Conservation (phyloP, 164 flowering plant species). For the Sextonia rubra region DNA sequence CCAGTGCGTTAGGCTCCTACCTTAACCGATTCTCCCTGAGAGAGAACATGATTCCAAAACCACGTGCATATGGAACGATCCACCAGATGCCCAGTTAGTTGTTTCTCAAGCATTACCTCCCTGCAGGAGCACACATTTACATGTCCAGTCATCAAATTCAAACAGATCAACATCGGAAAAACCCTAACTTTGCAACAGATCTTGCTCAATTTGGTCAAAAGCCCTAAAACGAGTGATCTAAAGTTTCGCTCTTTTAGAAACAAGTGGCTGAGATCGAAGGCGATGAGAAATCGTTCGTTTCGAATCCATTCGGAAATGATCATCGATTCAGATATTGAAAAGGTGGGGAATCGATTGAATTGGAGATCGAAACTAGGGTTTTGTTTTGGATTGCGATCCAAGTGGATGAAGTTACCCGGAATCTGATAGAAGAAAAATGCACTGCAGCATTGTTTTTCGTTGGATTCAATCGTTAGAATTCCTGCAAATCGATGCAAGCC, state of each 20-base stretch:
- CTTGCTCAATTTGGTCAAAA: too few species aligned
- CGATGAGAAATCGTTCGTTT: too few species aligned
- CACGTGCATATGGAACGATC: slow-evolving; percentile 88
- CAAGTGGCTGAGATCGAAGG: too few species aligned
- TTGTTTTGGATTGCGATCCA: background rate
- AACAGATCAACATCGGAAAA: background rate
- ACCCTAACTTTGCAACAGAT: background rate
- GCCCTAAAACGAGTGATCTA: too few species aligned
- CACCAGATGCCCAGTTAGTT: slow-evolving; percentile 84
- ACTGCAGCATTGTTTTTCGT: slow-evolving; percentile 63
- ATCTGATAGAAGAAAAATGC: slow-evolving; percentile 90
- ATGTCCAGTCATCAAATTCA: background rate
- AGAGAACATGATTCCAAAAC: slow-evolving; percentile 80
- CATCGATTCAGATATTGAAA: too few species aligned
- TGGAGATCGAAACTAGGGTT: too few species aligned
- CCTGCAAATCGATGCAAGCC: too few species aligned
- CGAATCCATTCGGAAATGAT: too few species aligned
- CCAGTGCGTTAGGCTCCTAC: slow-evolving; percentile 25
- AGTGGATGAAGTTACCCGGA: slow-evolving; percentile 52
- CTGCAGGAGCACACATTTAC: slow-evolving; percentile 26
- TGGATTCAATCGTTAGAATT: background rate
- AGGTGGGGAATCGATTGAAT: too few species aligned
- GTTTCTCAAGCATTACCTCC: slow-evolving; percentile 96
- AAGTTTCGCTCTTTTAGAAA: too few species aligned
- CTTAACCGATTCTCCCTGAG: slow-evolving; percentile 80